Base-by-base conservation (phyloP, 2,329 filamentous ascomycete genomes). In the Didymella lethalis region DNA sequence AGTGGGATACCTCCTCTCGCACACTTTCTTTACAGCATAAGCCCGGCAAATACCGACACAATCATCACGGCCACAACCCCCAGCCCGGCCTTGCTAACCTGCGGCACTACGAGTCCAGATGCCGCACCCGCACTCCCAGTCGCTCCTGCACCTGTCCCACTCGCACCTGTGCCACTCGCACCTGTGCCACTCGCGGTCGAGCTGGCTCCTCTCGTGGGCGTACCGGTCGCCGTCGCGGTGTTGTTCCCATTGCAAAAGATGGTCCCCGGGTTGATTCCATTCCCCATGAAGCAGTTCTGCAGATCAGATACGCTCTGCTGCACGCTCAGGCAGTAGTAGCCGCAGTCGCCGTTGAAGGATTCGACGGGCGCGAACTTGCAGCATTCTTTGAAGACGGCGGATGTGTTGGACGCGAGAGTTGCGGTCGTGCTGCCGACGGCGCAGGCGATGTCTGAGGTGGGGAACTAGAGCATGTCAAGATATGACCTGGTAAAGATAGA, bases 351-450 rank as follows among this genome's bases (percentile, higher is more conserved):
- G 38, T 69, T 73, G 57, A 62, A 75, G 2, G 59, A 54, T 48
- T 74, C 66, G 45, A 75, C 72, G 7, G 71, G 67, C 7, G 71
- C 72, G 32, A 61, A 58, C 40, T 74, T 74, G 70, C 73, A 76
- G 69, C 73, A 76, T 43, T 59, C 53, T 10, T 65, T 60, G 40
- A 75, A 64, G 20, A 65, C 62, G 26, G 64, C 56, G 38, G 61
- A 58, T 20, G 70, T 71, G 61, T 71, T 74, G 49, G 57, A 59
- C 7, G 71, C 66, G 11, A 75, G 47, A 34, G 68, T 64, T 1
- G 44, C 44, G 29, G 45, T 65, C 12, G 55, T 58, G 66, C 68
- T 66, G 47, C 63, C 70, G 41, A 74, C 64, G 16, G 68, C 70
- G 64, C 73, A 76, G 57, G 62, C 65, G 34, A 65, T 56, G 46